Evolutionary conservation across 768 basidiomycete species (phyloP), one percentile per base, ranked within the genome.

Genomic region (Suillus subalutaceus): DNA sequence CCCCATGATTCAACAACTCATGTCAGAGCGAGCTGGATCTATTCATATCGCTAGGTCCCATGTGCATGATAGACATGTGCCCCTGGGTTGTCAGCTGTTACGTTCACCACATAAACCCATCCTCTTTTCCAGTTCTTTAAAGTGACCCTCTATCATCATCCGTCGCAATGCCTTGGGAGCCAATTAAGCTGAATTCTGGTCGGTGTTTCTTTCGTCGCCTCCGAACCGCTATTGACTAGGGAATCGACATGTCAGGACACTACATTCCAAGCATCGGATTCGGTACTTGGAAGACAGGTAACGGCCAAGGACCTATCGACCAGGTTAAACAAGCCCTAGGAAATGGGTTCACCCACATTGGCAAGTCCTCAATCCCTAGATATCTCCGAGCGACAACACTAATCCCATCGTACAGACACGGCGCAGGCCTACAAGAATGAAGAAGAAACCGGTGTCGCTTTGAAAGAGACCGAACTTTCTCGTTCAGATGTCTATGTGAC

Each of bases 361-460:
- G 89, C 86, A 68, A 61, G 84, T 13, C 20, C 4, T 56, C 20
- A 6, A 20, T 30, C 35, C 35, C 6, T 56, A 37, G 10, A 20
- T 20, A n/a, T 13, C 32, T 56, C 53, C 30, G 20, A 56, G 35
- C 0, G 6, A 37, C 55, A 56, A 1, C 32, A 35, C 32, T 20
- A 69, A 37, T 56, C 9, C 55, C 5, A 32, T 52, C 32, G 20
- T 4, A 9, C 69, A 88, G 88, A 88, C 69, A 89, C 88, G 1
- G 88, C 87, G 1, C 87, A 90, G 70, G 23, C 74, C 2, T 90
- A 90, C 74, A 67, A 79, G 20, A 90, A 90, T 64, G 88, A 89
- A 75, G 71, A 70, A 4, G 87, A 90, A 69, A 84, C 83, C 2
- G 65, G 73, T 15, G 35, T 44, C 44, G 69, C 71, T 72, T 9